Percentiles rank a stretch among this genome's conserved stretches.
phyloP scores from a whole-genome alignment of 164 flowering plant species.

The Hamamelis virginiana region DNA sequence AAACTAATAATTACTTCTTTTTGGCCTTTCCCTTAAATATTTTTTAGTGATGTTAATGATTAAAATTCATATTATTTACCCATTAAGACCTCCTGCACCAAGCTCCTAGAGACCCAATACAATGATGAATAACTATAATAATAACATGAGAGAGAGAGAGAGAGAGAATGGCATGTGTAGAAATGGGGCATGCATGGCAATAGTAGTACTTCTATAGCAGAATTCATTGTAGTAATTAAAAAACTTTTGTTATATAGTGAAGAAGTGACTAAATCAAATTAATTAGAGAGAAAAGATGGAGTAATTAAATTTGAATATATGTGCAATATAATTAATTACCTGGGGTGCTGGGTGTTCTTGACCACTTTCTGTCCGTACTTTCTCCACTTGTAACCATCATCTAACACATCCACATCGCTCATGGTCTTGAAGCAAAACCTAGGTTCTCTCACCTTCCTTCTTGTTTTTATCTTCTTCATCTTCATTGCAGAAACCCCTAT shows the following conservation, averaged over 20 bases:
- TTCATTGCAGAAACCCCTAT: conserved; percentile 60
- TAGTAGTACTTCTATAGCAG: conserved; percentile 6
- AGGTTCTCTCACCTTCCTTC: conserved; percentile 90
- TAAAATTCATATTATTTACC: background rate
- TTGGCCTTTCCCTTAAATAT: background rate
- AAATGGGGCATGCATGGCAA: no score
- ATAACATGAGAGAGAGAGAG: conserved; percentile 9
- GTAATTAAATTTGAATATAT: background rate
- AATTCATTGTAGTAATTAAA: no score
- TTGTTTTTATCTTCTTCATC: conserved; percentile 78
- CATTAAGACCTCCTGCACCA: conserved; percentile 12
- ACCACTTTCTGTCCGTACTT: conserved; percentile 95
- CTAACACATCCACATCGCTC: conserved; percentile 86
- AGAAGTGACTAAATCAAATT: background rate
- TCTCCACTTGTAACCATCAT: conserved; percentile 94
- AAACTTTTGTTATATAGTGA: no score
- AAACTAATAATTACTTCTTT: conserved; percentile 18
- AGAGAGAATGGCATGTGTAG: conserved; percentile 17
- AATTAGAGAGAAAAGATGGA: background rate
- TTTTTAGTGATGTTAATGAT: background rate
- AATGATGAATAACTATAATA: conserved; percentile 6
- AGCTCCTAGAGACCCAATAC: conserved; percentile 3
- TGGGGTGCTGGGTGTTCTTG: conserved; percentile 89
- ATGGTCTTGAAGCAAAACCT: conserved; percentile 93
- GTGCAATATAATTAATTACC: conserved; percentile 34